Evolutionary conservation across 2,329 filamentous ascomycete species (phyloP), one percentile per base, ranked within the genome.

Genomic region (Colletotrichum falcatum): DNA sequence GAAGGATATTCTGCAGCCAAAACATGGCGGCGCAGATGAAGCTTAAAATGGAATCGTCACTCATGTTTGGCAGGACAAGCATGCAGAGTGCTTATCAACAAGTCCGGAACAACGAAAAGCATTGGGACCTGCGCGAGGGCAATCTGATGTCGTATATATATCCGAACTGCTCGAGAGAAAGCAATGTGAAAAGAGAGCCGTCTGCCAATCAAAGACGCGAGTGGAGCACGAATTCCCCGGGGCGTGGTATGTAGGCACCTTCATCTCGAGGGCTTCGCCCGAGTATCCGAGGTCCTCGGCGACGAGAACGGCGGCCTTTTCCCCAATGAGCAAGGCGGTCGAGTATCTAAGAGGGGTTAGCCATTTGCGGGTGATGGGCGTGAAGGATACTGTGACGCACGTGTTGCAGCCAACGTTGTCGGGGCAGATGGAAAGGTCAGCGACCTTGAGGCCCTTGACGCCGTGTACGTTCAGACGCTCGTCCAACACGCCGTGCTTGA

Each of bases 401-500:
- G 87, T 90, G 80, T 91, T 90, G 81, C 89, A 90, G 71, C 90
- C 92, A 28, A 94, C 91, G 73, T 94, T 94, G 79, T 94, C 91
- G 0, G 92, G 92, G 80, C 91, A 94, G 83, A 94, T 92, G 61
- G 87, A 90, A 54, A 94, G 80, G 79, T 94, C 92, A 16, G 91
- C 91, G 30, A 94, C 91, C 86, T 94, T 94, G 75, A 94, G 86
- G 20, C 90, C 90, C 84, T 93, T 87, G 74, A 94, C 91, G 61
- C 91, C 92, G 77, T 94, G 91, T 3, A 94, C 92, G 74, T 94
- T 94, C 66, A 94, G 86, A 70, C 92, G 88, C 80, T 93, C 91
- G 77, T 94, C 92, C 46, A 94, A 81, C 0, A 94, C 92, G 70
- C 92, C 92, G 76, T 94, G 91, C 83, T 92, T 93, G 79, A 94